These are phyloP conservation scores for Pseudopithomyces maydicus DNA, from an alignment of 2,329 filamentous ascomycete species.

Conservation along the genomic window DNA sequence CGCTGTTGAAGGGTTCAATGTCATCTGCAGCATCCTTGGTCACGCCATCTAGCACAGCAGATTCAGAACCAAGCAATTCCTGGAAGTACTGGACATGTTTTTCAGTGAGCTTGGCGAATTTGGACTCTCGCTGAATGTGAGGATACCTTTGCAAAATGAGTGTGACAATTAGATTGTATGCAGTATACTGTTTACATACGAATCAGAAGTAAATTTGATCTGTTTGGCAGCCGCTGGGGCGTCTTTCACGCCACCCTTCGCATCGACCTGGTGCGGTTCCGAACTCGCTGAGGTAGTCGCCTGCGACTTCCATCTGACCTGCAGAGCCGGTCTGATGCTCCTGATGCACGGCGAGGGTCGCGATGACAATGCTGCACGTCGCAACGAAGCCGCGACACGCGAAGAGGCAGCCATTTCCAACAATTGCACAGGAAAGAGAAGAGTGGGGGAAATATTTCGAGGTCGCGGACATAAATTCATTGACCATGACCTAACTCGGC, in stretches of 20 bases:
- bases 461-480: slow-evolving; percentile 19
- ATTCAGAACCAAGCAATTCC: slow-evolving; percentile 75
- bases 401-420: slow-evolving; percentile 41
- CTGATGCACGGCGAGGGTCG: slow-evolving; percentile 26
- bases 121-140: slow-evolving; percentile 76
- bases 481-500: slow-evolving; percentile 32
- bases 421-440: slow-evolving; percentile 23
- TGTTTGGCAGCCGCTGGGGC: slow-evolving; percentile 46
- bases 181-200: slow-evolving; percentile 48
- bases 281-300: slow-evolving; percentile 46
- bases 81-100: slow-evolving; percentile 87
- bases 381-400: slow-evolving; percentile 39
- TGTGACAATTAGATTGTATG: not conserved
- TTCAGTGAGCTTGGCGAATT: slow-evolving; percentile 72
- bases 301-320: slow-evolving; percentile 39
- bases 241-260: slow-evolving; percentile 40
- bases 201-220: slow-evolving; percentile 81
- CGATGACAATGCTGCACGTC: slow-evolving; percentile 35
- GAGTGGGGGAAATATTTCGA: slow-evolving; percentile 21
- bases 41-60: slow-evolving; percentile 83
- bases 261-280: slow-evolving; percentile 47
- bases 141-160: slow-evolving; percentile 63
- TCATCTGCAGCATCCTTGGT: slow-evolving; percentile 76
- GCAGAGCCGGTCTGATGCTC: slow-evolving; percentile 31
- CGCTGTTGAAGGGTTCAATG: slow-evolving; percentile 88